These are phyloP conservation scores for Leccinum subgranulosum DNA, from an alignment of 768 basidiomycete genomes.

Conservation along the genomic window DNA sequence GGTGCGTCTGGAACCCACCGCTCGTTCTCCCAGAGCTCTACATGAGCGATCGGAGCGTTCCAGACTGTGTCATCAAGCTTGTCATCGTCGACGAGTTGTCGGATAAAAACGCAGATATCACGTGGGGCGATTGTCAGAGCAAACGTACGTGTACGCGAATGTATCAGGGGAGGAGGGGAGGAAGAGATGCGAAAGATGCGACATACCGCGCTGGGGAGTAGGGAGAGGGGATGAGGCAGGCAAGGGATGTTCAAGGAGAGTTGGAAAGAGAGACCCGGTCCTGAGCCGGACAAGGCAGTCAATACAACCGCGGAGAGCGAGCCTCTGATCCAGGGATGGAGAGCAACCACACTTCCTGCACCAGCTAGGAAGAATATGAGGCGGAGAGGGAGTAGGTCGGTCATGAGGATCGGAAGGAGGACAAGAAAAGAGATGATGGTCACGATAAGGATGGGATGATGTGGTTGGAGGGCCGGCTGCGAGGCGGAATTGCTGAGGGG, in stretches of 20 bases:
- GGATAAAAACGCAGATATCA: not conserved
- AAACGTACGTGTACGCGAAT: not conserved
- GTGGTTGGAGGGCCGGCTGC: conserved; percentile 12
- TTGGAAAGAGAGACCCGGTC: conserved; percentile 17
- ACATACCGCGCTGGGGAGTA: not conserved
- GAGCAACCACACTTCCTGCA: conserved; percentile 6
- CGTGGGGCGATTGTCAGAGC: not conserved
- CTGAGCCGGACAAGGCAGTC: conserved; percentile 8
- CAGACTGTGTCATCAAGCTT: not conserved
- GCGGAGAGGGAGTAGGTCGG: conserved; percentile 45
- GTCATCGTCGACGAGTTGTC: not conserved
- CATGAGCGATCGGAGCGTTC: not conserved
- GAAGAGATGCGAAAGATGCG: not conserved
- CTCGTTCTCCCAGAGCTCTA: not conserved
- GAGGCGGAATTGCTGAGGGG: too few relatives aligned
- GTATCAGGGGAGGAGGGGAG: not conserved
- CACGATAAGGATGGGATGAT: conserved; percentile 34
- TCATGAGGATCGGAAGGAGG: conserved; percentile 40
- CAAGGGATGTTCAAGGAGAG: conserved; percentile 10
- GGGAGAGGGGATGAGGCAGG: not conserved
- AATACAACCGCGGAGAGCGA: not conserved
- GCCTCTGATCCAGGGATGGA: conserved; percentile 11
- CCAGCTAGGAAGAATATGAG: conserved; percentile 38
- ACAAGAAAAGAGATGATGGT: conserved; percentile 41
- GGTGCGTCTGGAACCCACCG: not conserved